These are phyloP conservation scores for Friedmanniomyces simplex DNA, from an alignment of 495 filamentous ascomycete species.

Conservation along the genomic window DNA sequence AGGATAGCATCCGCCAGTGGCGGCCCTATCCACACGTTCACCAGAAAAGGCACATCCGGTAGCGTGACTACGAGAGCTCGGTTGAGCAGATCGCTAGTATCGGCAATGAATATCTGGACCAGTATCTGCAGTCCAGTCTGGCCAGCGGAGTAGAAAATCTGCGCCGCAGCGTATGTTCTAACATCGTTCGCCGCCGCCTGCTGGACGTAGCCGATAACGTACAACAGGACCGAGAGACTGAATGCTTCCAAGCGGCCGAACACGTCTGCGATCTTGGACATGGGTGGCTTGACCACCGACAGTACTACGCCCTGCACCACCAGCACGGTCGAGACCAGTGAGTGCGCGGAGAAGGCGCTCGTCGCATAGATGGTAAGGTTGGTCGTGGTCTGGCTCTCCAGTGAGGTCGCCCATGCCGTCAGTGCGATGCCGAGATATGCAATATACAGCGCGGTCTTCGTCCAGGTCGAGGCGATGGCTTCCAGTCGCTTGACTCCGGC, in stretches of 20 bases:
- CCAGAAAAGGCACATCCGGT: conserved; percentile 51
- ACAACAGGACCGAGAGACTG: conserved; percentile 47
- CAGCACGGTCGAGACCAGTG: conserved; percentile 45
- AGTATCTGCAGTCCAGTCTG: conserved; percentile 54
- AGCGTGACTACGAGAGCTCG: conserved; percentile 50
- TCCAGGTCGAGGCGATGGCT: conserved; percentile 48
- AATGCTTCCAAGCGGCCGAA: conserved; percentile 60
- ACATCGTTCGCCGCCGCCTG: conserved; percentile 57
- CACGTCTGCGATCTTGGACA: conserved; percentile 60
- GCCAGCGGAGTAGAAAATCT: conserved; percentile 61
- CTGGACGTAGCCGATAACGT: conserved; percentile 57
- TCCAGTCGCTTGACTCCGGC: conserved; percentile 48
- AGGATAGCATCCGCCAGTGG: conserved; percentile 43
- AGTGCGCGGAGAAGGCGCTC: conserved; percentile 49
- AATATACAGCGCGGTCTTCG: conserved; percentile 39
- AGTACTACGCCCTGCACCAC: conserved; percentile 51
- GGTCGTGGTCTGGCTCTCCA: conserved; percentile 46
- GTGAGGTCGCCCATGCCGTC: conserved; percentile 47
- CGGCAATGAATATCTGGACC: conserved; percentile 63
- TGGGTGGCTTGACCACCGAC: conserved; percentile 55
- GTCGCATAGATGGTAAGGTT: conserved; percentile 49
- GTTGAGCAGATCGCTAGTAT: conserved; percentile 57
- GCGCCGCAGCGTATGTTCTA: conserved; percentile 53
- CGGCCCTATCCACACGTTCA: conserved; percentile 55
- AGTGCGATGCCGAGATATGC: conserved; percentile 50